Evolutionary conservation across 1,284 basidiomycete species (phyloP), one percentile per base, ranked within the genome.

Genomic region (Sporisorium iseilematis-ciliati): DNA sequence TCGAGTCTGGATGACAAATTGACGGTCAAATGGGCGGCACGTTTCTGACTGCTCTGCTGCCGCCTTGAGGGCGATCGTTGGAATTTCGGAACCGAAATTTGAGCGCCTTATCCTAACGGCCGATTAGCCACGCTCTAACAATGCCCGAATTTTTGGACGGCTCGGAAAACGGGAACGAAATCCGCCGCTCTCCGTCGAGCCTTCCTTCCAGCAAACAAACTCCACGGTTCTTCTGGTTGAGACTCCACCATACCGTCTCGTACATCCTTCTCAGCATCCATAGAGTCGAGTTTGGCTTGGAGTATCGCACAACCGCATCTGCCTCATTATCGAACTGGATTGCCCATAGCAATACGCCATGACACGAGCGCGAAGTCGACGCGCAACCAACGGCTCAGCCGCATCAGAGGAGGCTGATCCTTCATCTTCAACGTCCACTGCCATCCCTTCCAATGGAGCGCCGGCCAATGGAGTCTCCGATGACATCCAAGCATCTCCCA

Each of bases 1-100:
- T n/a, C n/a, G n/a, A n/a, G n/a, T 56, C 54, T 21, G 59, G 69
- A 72, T 72, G 69, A 72, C 69, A 72, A 72, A 72, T 65, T 72
- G 63, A 57, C 41, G n/a, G 50, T 50, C 25, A 35, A 61, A 12
- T 29, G 50, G 48, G 14, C 16, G n/a, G n/a, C 45, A 42, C 48
- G 41, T 33, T 55, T 11, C 23, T 14, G 16, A 41, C 23, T 31
- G 38, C 31, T 20, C 40, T 54, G 57, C 52, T 49, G 57, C 49
- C 40, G 25, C 46, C 35, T 35, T 20, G 6, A 26, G 26, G 33
- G 23, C 61, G 68, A 71, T 71, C 68, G 67, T 57, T 57, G 45
- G 60, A 53, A 35, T 72, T n/a, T n/a, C 69, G 69, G 69, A n/a
- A 66, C 69, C 69, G 69, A 71, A 18, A 20, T 6, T 8, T 16